A percentile compares a stretch with the other conserved stretches of the same genome.
Evolutionary conservation across 2,329 filamentous ascomycete species (phyloP).

Genomic region (Rosellinia necatrix): DNA sequence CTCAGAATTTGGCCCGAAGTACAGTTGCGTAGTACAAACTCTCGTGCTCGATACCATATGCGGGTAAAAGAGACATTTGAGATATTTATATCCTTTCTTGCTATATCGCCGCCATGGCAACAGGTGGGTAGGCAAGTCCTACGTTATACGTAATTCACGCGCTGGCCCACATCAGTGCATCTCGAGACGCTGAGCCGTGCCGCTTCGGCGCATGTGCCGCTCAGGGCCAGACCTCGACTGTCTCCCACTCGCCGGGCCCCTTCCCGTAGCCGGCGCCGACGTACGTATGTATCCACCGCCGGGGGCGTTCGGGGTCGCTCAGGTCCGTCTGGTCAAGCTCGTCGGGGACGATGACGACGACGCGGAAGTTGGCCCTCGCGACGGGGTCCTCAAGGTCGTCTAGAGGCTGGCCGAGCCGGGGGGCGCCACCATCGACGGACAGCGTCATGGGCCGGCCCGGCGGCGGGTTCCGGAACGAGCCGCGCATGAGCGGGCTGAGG

Average conservation of each 20-base stretch:
- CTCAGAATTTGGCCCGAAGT: too few species aligned
- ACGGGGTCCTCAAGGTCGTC: slow-evolving; percentile 70
- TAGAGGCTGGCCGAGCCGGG: slow-evolving; percentile 66
- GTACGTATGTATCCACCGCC: slow-evolving; percentile 71
- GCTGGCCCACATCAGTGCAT: too few species aligned
- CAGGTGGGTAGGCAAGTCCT: too few species aligned
- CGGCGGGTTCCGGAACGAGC: slow-evolving; percentile 72
- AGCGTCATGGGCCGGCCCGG: slow-evolving; percentile 66
- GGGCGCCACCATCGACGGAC: slow-evolving; percentile 46
- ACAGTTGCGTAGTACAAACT: too few species aligned
- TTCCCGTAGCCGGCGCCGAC: slow-evolving; percentile 44
- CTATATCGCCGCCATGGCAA: too few species aligned
- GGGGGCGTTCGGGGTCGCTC: slow-evolving; percentile 64
- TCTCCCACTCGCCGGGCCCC: slow-evolving; percentile 61
- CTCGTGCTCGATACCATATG: too few species aligned
- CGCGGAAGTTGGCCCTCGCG: slow-evolving; percentile 77
- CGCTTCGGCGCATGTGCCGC: background rate
- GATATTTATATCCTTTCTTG: too few species aligned
- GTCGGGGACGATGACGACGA: slow-evolving; percentile 79
- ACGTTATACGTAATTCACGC: too few species aligned
- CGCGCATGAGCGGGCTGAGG: slow-evolving; percentile 78
- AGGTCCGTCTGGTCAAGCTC: slow-evolving; percentile 78
- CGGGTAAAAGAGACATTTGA: too few species aligned
- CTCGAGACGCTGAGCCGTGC: too few species aligned
- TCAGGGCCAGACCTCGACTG: slow-evolving; percentile 71